Conservation (phyloP, 2,329 filamentous ascomycete species). For the Ophiostoma sp. region DNA sequence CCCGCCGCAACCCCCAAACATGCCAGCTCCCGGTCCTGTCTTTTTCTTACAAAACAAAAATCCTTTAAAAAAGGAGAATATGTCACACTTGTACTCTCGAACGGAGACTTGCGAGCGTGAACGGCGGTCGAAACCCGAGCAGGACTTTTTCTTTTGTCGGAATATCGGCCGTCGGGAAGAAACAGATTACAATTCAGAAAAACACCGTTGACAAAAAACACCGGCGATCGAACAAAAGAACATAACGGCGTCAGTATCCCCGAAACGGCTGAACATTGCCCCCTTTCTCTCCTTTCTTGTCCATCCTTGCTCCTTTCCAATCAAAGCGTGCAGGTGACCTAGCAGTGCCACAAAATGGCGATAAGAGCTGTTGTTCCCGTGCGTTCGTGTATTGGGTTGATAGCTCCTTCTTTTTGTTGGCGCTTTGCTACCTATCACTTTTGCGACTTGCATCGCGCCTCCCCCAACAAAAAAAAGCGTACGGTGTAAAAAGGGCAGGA, state of each 20-base stretch:
- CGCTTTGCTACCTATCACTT: neutral
- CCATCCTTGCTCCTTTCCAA: neutral
- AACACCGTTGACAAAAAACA: too few relatives aligned
- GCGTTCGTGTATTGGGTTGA: neutral
- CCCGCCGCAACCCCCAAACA: neutral
- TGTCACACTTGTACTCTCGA: neutral
- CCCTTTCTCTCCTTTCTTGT: neutral
- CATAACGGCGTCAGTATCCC: neutral
- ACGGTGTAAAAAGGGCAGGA: neutral
- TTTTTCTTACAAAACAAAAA: neutral
- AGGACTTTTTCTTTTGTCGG: neutral
- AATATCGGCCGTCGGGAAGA: neutral
- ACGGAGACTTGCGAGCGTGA: neutral
- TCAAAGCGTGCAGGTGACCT: neutral
- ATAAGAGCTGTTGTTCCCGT: neutral
- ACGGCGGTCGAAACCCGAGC: neutral
- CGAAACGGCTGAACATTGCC: neutral
- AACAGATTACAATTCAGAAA: neutral
- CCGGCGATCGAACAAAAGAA: neutral
- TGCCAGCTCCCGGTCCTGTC: neutral
- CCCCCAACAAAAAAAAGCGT: neutral
- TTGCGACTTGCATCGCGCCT: neutral
- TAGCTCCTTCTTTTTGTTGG: neutral
- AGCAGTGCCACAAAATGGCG: neutral
- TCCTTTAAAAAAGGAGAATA: neutral